Conservation (phyloP, 768 basidiomycete genomes). For the Pleurotus salmoneostramineus region DNA sequence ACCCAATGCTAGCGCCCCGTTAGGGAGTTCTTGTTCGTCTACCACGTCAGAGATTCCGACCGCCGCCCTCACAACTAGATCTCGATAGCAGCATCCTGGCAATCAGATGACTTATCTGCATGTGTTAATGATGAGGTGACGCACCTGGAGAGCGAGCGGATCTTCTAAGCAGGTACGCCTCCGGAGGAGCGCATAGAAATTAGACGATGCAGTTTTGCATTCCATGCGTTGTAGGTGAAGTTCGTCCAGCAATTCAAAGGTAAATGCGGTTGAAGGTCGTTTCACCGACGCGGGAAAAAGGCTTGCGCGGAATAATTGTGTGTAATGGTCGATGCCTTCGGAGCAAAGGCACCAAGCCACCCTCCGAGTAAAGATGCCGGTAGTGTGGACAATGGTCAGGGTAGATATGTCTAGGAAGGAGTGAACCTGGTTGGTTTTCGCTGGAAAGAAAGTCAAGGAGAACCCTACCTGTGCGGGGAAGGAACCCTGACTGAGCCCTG, state of each 20-base stretch:
- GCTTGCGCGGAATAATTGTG: slow-evolving; percentile 15
- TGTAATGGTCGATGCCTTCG: background rate
- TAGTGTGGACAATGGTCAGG: slow-evolving; percentile 10
- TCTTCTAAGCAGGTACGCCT: slow-evolving; percentile 5
- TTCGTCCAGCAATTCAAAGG: slow-evolving; percentile 9
- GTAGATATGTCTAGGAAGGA: too few relatives aligned
- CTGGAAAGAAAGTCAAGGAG: too few relatives aligned
- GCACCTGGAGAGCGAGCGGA: background rate
- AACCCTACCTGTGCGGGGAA: too few relatives aligned
- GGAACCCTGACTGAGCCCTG: too few relatives aligned
- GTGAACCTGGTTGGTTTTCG: too few relatives aligned
- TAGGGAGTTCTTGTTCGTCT: background rate
- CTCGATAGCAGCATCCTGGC: slow-evolving; percentile 2
- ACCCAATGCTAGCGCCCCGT: slow-evolving; percentile 3
- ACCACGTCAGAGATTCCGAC: background rate
- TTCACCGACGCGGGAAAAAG: slow-evolving; percentile 11
- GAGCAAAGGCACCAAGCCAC: slow-evolving; percentile 17
- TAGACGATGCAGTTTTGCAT: slow-evolving; percentile 12
- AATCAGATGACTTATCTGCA: too few relatives aligned
- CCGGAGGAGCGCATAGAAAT: slow-evolving; percentile 10
- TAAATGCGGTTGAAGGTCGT: slow-evolving; percentile 9
- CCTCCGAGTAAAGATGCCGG: slow-evolving; percentile 12
- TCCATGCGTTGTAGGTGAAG: slow-evolving; percentile 12
- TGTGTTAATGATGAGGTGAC: too few relatives aligned
- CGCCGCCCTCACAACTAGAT: background rate